A percentile compares a stretch with the other conserved stretches of the same genome.
Evolutionary conservation across 2,329 filamentous ascomycete species (phyloP).

Genomic region (Zelopaecilomyces penicillatus): DNA sequence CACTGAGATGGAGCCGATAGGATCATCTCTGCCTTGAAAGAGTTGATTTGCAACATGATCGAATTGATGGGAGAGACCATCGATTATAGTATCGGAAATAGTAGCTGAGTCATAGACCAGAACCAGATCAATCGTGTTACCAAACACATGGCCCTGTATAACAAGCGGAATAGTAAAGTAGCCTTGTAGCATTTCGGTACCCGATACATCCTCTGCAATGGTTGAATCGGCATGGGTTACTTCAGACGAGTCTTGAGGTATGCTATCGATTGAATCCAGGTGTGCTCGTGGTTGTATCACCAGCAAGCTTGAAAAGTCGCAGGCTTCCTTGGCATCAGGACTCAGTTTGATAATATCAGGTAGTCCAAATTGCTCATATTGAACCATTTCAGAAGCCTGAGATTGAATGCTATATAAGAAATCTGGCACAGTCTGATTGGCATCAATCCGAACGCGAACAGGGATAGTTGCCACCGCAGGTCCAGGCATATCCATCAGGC

Average conservation of each 20-base stretch:
- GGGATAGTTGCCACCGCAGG: constrained; percentile 13
- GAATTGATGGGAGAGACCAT: constrained; percentile 10
- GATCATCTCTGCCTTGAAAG: background rate
- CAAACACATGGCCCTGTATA: constrained; percentile 5
- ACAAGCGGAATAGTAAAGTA: constrained; percentile 13
- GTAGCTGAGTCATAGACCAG: constrained; percentile 7
- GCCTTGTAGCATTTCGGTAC: constrained; percentile 1
- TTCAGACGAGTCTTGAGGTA: constrained; percentile 1
- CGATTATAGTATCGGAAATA: constrained; percentile 3
- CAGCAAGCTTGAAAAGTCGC: constrained; percentile 2
- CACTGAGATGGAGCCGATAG: background rate
- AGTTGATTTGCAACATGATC: constrained; percentile 10
- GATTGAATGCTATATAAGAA: constrained; percentile 11
- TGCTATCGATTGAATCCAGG: background rate
- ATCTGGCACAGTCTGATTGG: constrained; percentile 1
- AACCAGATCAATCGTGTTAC: background rate
- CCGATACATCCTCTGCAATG: background rate
- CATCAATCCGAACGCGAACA: constrained; percentile 8
- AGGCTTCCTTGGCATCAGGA: constrained; percentile 5
- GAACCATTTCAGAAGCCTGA: constrained; percentile 12
- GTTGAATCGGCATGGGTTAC: background rate
- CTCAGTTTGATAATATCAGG: constrained; percentile 13
- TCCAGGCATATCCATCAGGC: constrained; percentile 9
- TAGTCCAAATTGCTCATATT: constrained; percentile 16
- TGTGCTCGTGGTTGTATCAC: constrained; percentile 3